Base-by-base conservation (phyloP, 148 eudicot genomes). In the Selenicereus undatus region DNA sequence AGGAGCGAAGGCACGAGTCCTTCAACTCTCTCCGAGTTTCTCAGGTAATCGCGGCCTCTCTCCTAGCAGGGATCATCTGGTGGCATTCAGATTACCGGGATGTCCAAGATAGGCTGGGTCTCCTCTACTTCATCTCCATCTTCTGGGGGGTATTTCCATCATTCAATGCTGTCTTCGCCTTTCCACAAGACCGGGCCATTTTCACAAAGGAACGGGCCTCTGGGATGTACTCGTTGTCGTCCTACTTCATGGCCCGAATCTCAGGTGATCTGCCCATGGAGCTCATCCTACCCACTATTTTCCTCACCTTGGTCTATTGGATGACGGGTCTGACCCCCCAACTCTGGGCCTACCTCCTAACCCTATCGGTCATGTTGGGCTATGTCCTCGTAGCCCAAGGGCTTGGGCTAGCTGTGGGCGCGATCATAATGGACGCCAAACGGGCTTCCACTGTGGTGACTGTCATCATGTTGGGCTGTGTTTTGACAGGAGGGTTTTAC, bases 91-190 rank as follows among this genome's bases (percentile, higher is more conserved):
- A 90, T 73, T 85, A 12, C 42, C 77, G 78, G 0, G 94, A 93
- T 48, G 75, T 95, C 17, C 97, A 93, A 65, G 99, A 95, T 77
- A 85, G 95, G 10, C 83, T 95, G 2, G 99, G 99, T 8, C 87
- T 96, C 7, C 90, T 96, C 30, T 96, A 90, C 90, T 91, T 94
- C 86, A 79, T 94, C 35, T 84, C 99, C 32, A 89, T 96, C 81
- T 96, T 96, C 50, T 96, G 99, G 98, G 99, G 97, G 0, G 97
- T 96, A 29, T 91, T 94, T 76, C 93, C 99, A 0, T 92, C 97
- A 4, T 96, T 94, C 81, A 94, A 92, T 8, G 98, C 98, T 4
- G 91, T 88, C 3, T 96, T 96, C 42, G 97, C 97, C 8, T 96
- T 96, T 82, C 99, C 98, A 3, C 98, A 96, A 81, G 99, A 96